A percentile compares a stretch with the other conserved stretches of the same genome.
phyloP scores from a whole-genome alignment of 306 rosid genomes.

The Argentina anserina region DNA sequence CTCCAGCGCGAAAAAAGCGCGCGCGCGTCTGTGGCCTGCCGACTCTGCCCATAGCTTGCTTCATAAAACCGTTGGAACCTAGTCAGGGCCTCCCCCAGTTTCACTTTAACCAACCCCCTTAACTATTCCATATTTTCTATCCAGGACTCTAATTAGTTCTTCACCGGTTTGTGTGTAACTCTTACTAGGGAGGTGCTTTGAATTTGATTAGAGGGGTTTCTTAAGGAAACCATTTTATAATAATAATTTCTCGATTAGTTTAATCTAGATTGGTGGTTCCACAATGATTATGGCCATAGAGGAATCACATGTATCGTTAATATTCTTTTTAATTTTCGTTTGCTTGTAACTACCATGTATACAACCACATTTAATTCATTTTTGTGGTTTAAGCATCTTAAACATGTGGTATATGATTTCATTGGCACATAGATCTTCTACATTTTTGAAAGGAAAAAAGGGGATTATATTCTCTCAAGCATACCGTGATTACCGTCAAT shows the following conservation, averaged over 20 bases:
- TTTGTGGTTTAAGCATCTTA: not conserved
- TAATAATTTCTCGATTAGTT: too few relatives aligned
- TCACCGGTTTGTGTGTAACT: not conserved
- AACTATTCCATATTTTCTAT: not conserved
- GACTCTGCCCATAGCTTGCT: constrained; percentile 48
- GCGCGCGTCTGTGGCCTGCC: not conserved
- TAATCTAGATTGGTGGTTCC: not conserved
- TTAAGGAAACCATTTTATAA: not conserved
- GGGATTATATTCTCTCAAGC: too few relatives aligned
- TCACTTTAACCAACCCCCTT: constrained; percentile 23
- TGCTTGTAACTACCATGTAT: not conserved
- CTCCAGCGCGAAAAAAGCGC: not conserved
- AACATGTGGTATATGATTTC: not conserved
- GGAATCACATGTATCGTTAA: not conserved
- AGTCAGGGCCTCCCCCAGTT: constrained; percentile 8
- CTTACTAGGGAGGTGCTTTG: constrained; percentile 10
- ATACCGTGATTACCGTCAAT: too few relatives aligned
- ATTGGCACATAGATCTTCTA: not conserved
- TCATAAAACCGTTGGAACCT: constrained; percentile 38
- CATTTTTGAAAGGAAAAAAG: too few relatives aligned
- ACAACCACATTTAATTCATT: not conserved
- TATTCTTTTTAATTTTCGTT: not conserved
- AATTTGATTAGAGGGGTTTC: not conserved
- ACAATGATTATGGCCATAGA: not conserved
- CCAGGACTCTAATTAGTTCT: not conserved